Evolutionary conservation across 345 rosid species (phyloP), one percentile per base, ranked within the genome.

Genomic region (Acer saccharum): DNA sequence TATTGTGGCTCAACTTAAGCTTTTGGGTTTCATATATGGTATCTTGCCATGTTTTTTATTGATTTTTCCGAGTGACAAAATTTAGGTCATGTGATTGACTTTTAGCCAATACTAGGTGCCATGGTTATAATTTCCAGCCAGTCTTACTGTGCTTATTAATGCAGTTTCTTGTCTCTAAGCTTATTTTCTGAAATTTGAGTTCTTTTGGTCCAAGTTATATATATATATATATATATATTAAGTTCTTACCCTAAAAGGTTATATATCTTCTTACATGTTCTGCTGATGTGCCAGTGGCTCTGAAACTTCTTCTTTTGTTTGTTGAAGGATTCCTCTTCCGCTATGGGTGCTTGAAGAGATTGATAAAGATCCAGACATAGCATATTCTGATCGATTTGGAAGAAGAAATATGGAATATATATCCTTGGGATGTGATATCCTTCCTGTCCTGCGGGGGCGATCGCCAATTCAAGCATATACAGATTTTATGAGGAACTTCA

Each of bases 401-500:
- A 84, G 88, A 79, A 85, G 89, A 75, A 89, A 80, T 68, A 69
- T 50, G 69, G 90, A 89, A 75, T 89, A 81, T 65, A 80, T 89
- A 71, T 89, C 92, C 75, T 78, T 89, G 32, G 92, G 92, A 32
- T 89, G 92, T 72, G 92, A 89, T 77, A 73, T 10, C 46, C 83
- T 89, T 23, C 90, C 92, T 71, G 85, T 89, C 44, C 71, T 89
- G 75, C 71, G 11, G 32, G 92, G 92, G 29, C 77, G 90, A 54
- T 83, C 92, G 14, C 92, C 92, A 25, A 67, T 89, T 50, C 92
- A 87, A 81, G 86, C 83, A 21, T 89, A 89, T 72, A 32, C 87
- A 50, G 88, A 89, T 85, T 89, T 83, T 64, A 87, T 85, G 90
- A 85, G 85, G 82, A 83, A 80, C 71, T 88, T 88, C 78, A 82